phyloP scores from a whole-genome alignment of 2,329 filamentous ascomycete genomes.

The Didymella keratinophila region DNA sequence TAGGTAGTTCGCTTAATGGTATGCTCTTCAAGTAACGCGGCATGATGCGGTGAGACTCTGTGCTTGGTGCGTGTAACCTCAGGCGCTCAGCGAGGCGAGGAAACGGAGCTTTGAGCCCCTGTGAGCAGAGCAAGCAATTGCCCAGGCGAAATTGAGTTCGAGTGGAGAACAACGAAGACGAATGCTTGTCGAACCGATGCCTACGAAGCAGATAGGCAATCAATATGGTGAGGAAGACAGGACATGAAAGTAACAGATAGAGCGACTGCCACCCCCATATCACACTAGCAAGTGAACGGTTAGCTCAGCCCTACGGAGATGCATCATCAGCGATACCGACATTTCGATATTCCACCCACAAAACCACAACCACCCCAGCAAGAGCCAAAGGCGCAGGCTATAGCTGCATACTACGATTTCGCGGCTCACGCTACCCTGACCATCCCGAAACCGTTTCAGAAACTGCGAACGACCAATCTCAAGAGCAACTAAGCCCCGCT shows the following conservation, averaged over 20 bases:
- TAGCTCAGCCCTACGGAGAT: slow-evolving; percentile 14
- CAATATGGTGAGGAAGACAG: background rate
- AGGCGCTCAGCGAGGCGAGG: background rate
- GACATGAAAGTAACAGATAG: background rate
- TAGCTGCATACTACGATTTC: background rate
- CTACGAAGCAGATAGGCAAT: background rate
- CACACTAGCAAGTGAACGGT: background rate
- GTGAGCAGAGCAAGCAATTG: background rate
- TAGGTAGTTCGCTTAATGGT: background rate
- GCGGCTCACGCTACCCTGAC: too few relatives aligned
- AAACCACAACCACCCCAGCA: background rate
- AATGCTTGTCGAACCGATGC: too few relatives aligned
- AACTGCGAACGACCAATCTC: background rate
- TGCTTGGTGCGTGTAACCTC: background rate
- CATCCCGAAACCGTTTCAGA: too few relatives aligned
- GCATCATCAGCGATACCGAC: slow-evolving; percentile 15
- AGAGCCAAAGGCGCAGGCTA: background rate
- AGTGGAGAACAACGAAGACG: too few relatives aligned
- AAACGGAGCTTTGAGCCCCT: background rate
- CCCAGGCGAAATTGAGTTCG: background rate
- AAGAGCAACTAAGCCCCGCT: slow-evolving; percentile 9
- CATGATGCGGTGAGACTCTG: background rate
- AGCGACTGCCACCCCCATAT: background rate
- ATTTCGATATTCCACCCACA: slow-evolving; percentile 3
- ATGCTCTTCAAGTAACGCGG: background rate